phyloP scores from a whole-genome alignment of 495 filamentous ascomycete species.

The Hypoxylon perforatum region DNA sequence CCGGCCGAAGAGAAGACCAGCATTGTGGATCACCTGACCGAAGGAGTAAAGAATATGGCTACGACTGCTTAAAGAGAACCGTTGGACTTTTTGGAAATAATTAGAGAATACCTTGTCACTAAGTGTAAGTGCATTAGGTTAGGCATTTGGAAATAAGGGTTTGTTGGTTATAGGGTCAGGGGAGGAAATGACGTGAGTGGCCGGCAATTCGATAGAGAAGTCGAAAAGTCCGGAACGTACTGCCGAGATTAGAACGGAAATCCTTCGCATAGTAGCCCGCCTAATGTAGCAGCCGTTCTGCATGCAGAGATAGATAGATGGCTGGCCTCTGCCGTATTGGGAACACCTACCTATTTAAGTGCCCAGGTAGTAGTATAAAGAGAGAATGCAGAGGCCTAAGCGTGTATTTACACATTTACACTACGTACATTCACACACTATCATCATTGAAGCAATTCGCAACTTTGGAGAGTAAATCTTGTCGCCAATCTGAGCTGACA shows the following conservation, averaged over 20 bases:
- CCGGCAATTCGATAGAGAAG: slow-evolving; percentile 45
- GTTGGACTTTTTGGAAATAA: slow-evolving; percentile 3
- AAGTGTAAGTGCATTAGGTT: slow-evolving; percentile 13
- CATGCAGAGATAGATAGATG: slow-evolving; percentile 20
- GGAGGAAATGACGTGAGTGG: slow-evolving; percentile 21
- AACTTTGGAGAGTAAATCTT: no score
- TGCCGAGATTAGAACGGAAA: slow-evolving; percentile 38
- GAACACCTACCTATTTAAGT: slow-evolving; percentile 1
- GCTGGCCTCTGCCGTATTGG: neutral
- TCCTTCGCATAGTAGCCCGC: slow-evolving; percentile 24
- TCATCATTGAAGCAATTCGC: neutral
- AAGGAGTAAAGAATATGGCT: slow-evolving; percentile 41
- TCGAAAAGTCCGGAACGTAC: slow-evolving; percentile 11
- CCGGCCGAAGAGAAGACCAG: slow-evolving; percentile 34
- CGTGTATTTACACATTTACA: neutral
- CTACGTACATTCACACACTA: neutral
- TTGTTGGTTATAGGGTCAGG: neutral
- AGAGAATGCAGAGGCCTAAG: neutral
- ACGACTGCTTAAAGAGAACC: slow-evolving; percentile 21
- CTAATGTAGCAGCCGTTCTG: slow-evolving; percentile 28
- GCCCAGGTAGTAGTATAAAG: neutral
- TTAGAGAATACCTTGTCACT: slow-evolving; percentile 12
- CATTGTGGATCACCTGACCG: slow-evolving; percentile 36
- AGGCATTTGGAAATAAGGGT: neutral
- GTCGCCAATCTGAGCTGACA: no score